A percentile compares a stretch with the other conserved stretches of the same genome.
These are phyloP conservation scores for Tolypocladium guangdongense DNA, from an alignment of 2,329 filamentous ascomycete species.

Conservation along the genomic window DNA sequence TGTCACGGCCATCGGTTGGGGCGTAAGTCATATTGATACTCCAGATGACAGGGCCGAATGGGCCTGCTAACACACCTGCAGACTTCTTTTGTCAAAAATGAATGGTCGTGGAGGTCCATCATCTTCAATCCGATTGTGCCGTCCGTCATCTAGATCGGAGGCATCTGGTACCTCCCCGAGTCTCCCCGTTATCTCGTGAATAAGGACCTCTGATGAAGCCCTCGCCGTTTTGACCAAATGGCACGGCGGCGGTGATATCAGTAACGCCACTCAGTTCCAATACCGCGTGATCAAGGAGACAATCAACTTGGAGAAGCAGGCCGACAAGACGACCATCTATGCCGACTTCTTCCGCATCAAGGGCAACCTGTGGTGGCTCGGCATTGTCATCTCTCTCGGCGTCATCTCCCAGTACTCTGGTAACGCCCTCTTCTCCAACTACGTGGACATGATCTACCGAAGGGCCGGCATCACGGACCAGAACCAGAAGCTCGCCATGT, in stretches of 20 bases:
- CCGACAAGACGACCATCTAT: slow-evolving; percentile 39
- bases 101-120: slow-evolving; percentile 60
- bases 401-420: slow-evolving; percentile 59
- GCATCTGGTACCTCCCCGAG: slow-evolving; percentile 59
- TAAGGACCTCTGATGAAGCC: slow-evolving; percentile 52
- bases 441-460: slow-evolving; percentile 51
- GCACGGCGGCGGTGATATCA: slow-evolving; percentile 48
- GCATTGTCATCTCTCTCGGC: slow-evolving; percentile 51
- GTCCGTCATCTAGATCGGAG: slow-evolving; percentile 49
- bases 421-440: slow-evolving; percentile 57
- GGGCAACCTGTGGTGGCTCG: slow-evolving; percentile 54
- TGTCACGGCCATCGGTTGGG: not conserved
- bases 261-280: slow-evolving; percentile 53
- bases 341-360: slow-evolving; percentile 49
- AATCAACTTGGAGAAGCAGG: slow-evolving; percentile 44
- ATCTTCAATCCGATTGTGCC: slow-evolving; percentile 53
- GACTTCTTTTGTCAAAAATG: slow-evolving; percentile 41
- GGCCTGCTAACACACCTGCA: slow-evolving; percentile 55
- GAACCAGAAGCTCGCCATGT: slow-evolving; percentile 45
- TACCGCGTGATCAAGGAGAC: slow-evolving; percentile 56
- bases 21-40: not conserved
- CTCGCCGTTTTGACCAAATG: slow-evolving; percentile 49
- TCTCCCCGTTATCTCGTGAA: slow-evolving; percentile 54
- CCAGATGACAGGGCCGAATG: too few species aligned
- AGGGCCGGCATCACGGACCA: slow-evolving; percentile 48